Base-by-base conservation (phyloP, 164 flowering plant genomes). In the Vitis cinerea region DNA sequence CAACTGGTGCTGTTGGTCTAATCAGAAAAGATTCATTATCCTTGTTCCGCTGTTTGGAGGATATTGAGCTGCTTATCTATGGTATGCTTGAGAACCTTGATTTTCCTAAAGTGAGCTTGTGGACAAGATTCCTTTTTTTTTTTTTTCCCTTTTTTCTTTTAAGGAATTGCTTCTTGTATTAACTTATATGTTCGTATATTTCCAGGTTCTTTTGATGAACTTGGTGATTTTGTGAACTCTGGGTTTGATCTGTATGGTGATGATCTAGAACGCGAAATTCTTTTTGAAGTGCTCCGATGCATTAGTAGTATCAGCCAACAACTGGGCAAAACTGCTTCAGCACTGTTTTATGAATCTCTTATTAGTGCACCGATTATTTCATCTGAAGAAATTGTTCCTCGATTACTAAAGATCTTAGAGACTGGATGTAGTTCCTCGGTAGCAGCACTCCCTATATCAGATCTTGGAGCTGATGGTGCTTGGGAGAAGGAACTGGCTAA, bases 21-120 rank as follows among this genome's bases (percentile, higher is more conserved):
- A 79, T 93, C 69, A 82, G 97, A 61, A 83, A 82, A 74, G 82
- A 77, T 63, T 83, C 96, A 64, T 23, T 95, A 30, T 90, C 99
- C 48, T 59, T 90, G 15, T 90, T 90, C 73, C 96, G 98, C 55
- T 67, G 76, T 55, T 64, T 91, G 75, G 96, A 91, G 84, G 84
- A 85, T 50, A 77, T 88, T 74, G 99, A 95, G 81, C 78, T 79
- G 64, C 81, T 91, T 70, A 58, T 78, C 17, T 81, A 83, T 85
- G 98, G 99, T 95, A 85, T 50, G 81, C 57, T 59, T 5, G 50
- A 15, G 54, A 72, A 65, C 64, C 61, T 61, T 69, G 57, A 19
- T 52, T 57, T 68, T 57, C 60, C 37, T 12, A 17, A 31, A 17
- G 7, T 64, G 61, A 13, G 14, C 19, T 37, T 30, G 8, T 15